These are phyloP conservation scores for Thermoascus crustaceus DNA, from an alignment of 2,329 filamentous ascomycete genomes.

Conservation along the genomic window DNA sequence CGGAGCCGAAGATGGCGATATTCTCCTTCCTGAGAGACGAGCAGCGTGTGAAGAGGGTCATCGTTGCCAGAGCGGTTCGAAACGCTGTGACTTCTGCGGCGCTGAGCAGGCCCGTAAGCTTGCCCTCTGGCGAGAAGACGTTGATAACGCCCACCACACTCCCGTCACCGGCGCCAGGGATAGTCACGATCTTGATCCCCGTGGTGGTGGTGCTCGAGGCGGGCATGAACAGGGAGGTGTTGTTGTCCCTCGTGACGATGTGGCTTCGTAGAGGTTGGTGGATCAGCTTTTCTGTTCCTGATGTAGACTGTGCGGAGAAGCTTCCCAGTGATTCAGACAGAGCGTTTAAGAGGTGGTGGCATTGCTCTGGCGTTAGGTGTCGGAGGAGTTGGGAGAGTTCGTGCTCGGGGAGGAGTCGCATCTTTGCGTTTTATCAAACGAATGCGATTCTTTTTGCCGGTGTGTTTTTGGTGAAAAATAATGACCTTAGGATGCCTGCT, in stretches of 20 bases:
- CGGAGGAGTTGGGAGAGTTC: neutral
- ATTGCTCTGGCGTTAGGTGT: neutral
- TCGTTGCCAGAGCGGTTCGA: constrained; percentile 65
- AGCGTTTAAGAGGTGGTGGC: neutral
- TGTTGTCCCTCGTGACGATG: constrained; percentile 31
- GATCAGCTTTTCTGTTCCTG: constrained; percentile 19
- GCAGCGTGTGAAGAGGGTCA: constrained; percentile 52
- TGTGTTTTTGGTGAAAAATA: no score
- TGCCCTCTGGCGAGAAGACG: constrained; percentile 56
- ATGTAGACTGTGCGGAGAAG: neutral
- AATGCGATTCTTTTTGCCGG: no score
- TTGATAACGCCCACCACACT: constrained; percentile 60
- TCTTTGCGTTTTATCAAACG: no score
- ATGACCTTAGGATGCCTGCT: no score
- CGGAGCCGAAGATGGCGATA: constrained; percentile 42
- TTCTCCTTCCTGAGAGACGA: constrained; percentile 19
- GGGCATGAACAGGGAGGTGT: constrained; percentile 66
- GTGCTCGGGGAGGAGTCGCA: neutral
- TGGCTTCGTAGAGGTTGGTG: constrained; percentile 38
- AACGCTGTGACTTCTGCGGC: constrained; percentile 71
- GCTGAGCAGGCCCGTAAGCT: constrained; percentile 60
- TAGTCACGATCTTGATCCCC: constrained; percentile 64
- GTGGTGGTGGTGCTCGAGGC: constrained; percentile 56
- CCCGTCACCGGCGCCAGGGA: constrained; percentile 38
- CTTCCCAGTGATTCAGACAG: neutral